Percentiles rank a stretch among this genome's conserved stretches.
phyloP scores from a whole-genome alignment of 2,329 filamentous ascomycete genomes.

The Colletotrichum tabaci region DNA sequence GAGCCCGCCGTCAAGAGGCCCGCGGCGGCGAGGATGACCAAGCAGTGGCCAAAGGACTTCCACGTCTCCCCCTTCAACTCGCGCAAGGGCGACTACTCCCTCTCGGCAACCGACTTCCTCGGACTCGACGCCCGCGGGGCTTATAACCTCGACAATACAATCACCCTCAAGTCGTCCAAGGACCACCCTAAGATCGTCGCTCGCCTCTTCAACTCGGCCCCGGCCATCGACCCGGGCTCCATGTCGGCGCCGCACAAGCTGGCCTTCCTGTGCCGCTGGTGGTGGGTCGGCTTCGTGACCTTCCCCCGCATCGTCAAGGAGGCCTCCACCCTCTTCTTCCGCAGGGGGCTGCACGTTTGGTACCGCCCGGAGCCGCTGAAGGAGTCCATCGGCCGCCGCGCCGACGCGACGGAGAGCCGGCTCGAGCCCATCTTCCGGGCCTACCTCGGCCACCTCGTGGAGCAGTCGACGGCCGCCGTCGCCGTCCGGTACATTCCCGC shows the following conservation, averaged over 20 bases:
- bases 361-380: conserved; percentile 74
- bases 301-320: conserved; percentile 76
- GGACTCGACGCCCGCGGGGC: conserved; percentile 54
- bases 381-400: conserved; percentile 68
- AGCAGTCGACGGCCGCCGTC: conserved; percentile 60
- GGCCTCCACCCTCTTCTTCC: conserved; percentile 71
- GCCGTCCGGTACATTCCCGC: conserved; percentile 68
- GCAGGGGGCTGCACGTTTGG: conserved; percentile 73
- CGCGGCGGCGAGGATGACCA: conserved; percentile 58
- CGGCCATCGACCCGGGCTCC: conserved; percentile 63
- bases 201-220: conserved; percentile 68
- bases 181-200: conserved; percentile 73
- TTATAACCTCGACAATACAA: conserved; percentile 69
- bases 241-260: conserved; percentile 61
- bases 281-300: conserved; percentile 77
- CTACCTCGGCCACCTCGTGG: conserved; percentile 66
- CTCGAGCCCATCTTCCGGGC: conserved; percentile 64
- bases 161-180: conserved; percentile 74
- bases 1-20: conserved; percentile 44
- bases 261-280: conserved; percentile 70
- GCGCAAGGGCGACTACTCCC: conserved; percentile 67
- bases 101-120: conserved; percentile 65
- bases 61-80: conserved; percentile 84
- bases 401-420: conserved; percentile 63
- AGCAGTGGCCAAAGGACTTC: conserved; percentile 78